phyloP scores from a whole-genome alignment of 176 grass and related monocot genomes.

The Avena atlantica region DNA sequence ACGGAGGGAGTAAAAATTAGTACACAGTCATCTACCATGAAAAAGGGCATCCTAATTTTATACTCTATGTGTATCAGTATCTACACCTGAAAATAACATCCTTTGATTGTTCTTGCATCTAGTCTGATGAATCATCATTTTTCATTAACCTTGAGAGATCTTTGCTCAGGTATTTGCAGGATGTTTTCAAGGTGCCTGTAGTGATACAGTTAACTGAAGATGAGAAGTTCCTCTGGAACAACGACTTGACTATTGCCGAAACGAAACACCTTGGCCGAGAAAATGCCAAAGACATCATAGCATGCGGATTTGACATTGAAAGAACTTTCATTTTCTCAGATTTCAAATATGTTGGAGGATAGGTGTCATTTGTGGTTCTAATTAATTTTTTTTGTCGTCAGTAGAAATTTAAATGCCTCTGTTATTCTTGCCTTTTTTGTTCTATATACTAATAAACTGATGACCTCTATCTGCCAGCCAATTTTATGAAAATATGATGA shows the following conservation, averaged over 20 bases:
- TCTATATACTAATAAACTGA: background rate
- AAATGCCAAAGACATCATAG: conserved; percentile 95
- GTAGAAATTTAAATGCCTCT: background rate
- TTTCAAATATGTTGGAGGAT: conserved; percentile 82
- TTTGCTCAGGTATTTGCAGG: conserved; percentile 78
- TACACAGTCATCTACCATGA: background rate
- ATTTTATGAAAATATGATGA: conserved; percentile 86
- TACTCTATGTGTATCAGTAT: background rate
- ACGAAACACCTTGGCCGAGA: conserved; percentile 76
- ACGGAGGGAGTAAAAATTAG: too few species aligned
- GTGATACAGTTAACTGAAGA: conserved; percentile 95
- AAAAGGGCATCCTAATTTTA: background rate
- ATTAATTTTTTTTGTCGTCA: background rate
- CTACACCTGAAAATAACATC: background rate
- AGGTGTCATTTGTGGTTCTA: conserved; percentile 26
- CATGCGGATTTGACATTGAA: conserved; percentile 81
- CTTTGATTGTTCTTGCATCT: background rate
- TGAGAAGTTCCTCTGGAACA: conserved; percentile 91
- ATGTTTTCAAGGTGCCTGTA: conserved; percentile 89
- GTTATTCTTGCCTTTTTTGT: background rate
- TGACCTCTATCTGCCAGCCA: conserved; percentile 48
- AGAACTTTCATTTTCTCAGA: conserved; percentile 89
- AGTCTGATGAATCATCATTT: background rate
- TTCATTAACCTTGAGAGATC: background rate
- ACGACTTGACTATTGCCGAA: conserved; percentile 70